These are phyloP conservation scores for Penicillium decumbens DNA, from an alignment of 2,329 filamentous ascomycete species.

Conservation along the genomic window DNA sequence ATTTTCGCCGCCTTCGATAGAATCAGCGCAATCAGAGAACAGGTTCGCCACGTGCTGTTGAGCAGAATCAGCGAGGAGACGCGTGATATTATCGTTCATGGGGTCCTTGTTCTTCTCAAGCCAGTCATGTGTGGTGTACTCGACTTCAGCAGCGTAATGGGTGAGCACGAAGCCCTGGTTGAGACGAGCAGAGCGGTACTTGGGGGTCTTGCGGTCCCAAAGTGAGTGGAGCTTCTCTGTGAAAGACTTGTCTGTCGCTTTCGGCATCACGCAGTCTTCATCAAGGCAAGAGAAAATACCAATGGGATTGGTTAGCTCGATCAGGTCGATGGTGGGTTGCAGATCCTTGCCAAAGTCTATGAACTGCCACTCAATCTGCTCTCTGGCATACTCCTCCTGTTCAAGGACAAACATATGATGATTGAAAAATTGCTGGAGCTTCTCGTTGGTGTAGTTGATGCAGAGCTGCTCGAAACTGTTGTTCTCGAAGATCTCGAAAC, in stretches of 20 bases:
- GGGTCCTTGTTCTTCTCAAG: slow-evolving; percentile 99
- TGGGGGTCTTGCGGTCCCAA: slow-evolving; percentile 93
- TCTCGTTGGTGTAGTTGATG: slow-evolving; percentile 99
- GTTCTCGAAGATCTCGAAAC: slow-evolving; percentile 96
- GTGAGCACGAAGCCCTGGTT: slow-evolving; percentile 92
- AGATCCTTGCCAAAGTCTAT: slow-evolving; percentile 97
- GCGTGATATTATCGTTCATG: slow-evolving; percentile 92
- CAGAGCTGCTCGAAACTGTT: slow-evolving; percentile 99
- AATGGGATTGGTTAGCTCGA: slow-evolving; percentile 92
- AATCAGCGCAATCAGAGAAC: slow-evolving; percentile 82
- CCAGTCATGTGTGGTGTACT: slow-evolving; percentile 93
- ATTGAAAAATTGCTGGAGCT: slow-evolving; percentile 98
- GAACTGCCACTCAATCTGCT: slow-evolving; percentile 99
- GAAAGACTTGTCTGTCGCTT: slow-evolving; percentile 93
- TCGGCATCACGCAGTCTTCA: slow-evolving; percentile 98
- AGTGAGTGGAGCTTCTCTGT: slow-evolving; percentile 95
- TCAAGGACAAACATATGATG: slow-evolving; percentile 99
- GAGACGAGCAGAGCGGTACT: slow-evolving; percentile 83
- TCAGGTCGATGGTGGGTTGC: slow-evolving; percentile 95
- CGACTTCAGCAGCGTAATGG: slow-evolving; percentile 95
- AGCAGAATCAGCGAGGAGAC: slow-evolving; percentile 74
- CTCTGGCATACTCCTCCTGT: slow-evolving; percentile 94
- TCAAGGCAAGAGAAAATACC: slow-evolving; percentile 98
- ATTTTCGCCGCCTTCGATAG: slow-evolving; percentile 64
- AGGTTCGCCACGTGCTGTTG: slow-evolving; percentile 78